Evolutionary conservation across 2,329 filamentous ascomycete species (phyloP), one percentile per base, ranked within the genome.

Genomic region (Pseudogymnoascus sp.): DNA sequence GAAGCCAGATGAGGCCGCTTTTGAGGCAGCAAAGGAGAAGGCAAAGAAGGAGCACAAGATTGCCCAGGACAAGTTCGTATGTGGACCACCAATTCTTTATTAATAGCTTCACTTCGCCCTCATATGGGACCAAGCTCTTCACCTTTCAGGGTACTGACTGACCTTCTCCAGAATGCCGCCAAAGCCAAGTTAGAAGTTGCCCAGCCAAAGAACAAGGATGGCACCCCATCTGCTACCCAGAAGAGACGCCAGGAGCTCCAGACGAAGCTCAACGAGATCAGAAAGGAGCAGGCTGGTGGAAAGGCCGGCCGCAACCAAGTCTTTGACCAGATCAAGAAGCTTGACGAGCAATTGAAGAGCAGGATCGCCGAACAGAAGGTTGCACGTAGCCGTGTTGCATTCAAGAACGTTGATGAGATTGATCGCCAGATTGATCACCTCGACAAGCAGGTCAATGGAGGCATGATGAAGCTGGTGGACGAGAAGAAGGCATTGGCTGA

Each of bases 401-500:
- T 88, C 84, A 96, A 94, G 84, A 91, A 81, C 68, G 84, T 85
- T 61, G 92, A 96, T 62, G 94, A 97, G 65, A 79, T 99, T 66
- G 91, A 97, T 74, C 81, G 82, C 65, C 85, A 94, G 76, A 94
- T 97, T 69, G 82, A 84, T 63, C 81, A 81, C 60, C 85, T 97
- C 60, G 90, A 96, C 67, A 87, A 87, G 76, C 84, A 93, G 74
- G 92, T 97, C 69, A 90, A 96, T 74, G 84, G 86, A 36, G 93
- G 93, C 66, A 88, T 84, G 74, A 92, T 99, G 88, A 96, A 92
- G 78, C 80, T 99, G 59, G 94, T 97, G 9, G 94, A 99, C 70
- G 94, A 97, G 84, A 95, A 91, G 82, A 97, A 97, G 83, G 87
- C 90, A 7, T 81, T 97, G 17, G 78, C 83, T 59, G 91, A 97